These are phyloP conservation scores for Iris pallida DNA, from an alignment of 116 monocot genomes.

Conservation along the genomic window DNA sequence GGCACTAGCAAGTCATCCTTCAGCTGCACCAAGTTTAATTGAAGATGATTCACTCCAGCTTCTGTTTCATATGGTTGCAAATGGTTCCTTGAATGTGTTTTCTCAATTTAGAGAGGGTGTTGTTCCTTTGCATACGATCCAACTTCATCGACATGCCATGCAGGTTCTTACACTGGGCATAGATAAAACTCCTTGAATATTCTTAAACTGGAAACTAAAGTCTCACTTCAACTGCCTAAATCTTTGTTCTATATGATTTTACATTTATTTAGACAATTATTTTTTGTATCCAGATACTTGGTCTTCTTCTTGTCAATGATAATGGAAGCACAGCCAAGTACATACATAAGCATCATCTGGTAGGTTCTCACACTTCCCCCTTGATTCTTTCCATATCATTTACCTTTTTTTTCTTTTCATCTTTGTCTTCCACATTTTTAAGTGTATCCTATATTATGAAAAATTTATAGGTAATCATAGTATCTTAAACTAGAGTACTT, in stretches of 20 bases:
- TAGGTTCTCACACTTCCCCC: slow-evolving; percentile 27
- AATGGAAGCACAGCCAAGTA: slow-evolving; percentile 95
- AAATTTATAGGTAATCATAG: too few relatives aligned
- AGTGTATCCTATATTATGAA: too few relatives aligned
- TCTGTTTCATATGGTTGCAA: slow-evolving; percentile 91
- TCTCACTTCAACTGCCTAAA: slow-evolving; percentile 5
- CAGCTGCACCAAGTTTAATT: slow-evolving; percentile 81
- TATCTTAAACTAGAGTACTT: too few relatives aligned
- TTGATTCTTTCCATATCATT: neutral
- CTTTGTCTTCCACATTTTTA: too few relatives aligned
- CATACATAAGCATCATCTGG: slow-evolving; percentile 90
- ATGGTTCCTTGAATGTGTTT: slow-evolving; percentile 79
- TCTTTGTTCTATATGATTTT: neutral
- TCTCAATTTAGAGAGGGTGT: slow-evolving; percentile 67
- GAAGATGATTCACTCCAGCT: slow-evolving; percentile 96
- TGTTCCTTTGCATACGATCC: slow-evolving; percentile 89
- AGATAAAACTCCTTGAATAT: neutral
- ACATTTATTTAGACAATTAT: too few relatives aligned
- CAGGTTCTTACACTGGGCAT: slow-evolving; percentile 48
- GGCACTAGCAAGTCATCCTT: slow-evolving; percentile 87
- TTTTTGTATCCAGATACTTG: slow-evolving; percentile 59
- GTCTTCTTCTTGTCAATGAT: slow-evolving; percentile 94
- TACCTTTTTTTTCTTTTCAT: too few relatives aligned
- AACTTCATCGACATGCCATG: slow-evolving; percentile 98
- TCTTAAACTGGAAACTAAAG: neutral